Evolutionary conservation across 2,329 filamentous ascomycete species (phyloP), one percentile per base, ranked within the genome.

Genomic region (Verticillium nubilum): DNA sequence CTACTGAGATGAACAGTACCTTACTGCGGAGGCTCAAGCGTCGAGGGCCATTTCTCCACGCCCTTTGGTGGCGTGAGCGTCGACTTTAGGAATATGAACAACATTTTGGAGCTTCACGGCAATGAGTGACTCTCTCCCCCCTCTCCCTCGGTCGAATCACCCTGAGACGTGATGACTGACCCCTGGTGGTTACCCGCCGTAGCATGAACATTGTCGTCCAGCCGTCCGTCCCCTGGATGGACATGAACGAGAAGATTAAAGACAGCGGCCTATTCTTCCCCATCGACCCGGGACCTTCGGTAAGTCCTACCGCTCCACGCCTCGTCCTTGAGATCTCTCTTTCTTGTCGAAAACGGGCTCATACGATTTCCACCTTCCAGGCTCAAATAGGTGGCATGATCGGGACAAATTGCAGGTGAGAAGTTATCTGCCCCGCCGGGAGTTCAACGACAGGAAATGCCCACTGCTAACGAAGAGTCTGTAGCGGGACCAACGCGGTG

Each of bases 351-450:
- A n/a, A n/a, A n/a, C n/a, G n/a, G n/a, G n/a, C n/a, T n/a, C n/a
- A n/a, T n/a, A n/a, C n/a, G n/a, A n/a, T n/a, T n/a, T n/a, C n/a
- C n/a, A n/a, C n/a, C n/a, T n/a, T n/a, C n/a, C n/a, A n/a, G 90
- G 90, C 7, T 91, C 91, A 57, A 89, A 93, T 96, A 63, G 91
- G 91, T 56, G 91, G 91, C 23, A 91, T 90, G 87, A 83, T 91
- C 4, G 86, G 85, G 1, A 90, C 88, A 1, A 88, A 87, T 58
- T 12, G 28, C 10, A 31, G 28, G 28, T 31, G 10, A 5, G 6
- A 79, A 79, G 54, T 82, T n/a, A n/a, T n/a, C n/a, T n/a, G n/a
- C n/a, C n/a, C n/a, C n/a, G n/a, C n/a, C n/a, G n/a, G n/a, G n/a
- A n/a, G n/a, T n/a, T n/a, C n/a, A n/a, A n/a, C n/a, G n/a, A n/a